Base-by-base conservation (phyloP, 306 rosid species). In the Rosa multiflora region DNA sequence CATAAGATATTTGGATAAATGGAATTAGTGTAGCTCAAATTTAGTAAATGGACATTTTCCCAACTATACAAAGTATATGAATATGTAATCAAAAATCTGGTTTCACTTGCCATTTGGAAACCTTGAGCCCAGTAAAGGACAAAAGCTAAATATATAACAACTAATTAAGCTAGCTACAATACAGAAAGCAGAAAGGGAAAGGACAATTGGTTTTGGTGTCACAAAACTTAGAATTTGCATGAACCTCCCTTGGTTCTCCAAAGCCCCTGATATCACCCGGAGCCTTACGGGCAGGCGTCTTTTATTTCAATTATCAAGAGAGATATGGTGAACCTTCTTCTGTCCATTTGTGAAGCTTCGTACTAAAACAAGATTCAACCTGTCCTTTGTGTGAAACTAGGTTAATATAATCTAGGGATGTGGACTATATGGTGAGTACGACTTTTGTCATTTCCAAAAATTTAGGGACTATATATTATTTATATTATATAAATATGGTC, bases 231-330 rank as follows among this genome's bases (percentile, higher is more conserved):
- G n/a, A n/a, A n/a, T 4, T 29, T 68, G 15, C 26, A 52, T 37
- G 13, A 9, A 77, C 84, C 84, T 68, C 76, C 87, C 87, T 74
- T 39, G 58, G 84, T 42, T 77, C 75, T 11, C 3, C 14, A 40
- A 68, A 17, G 42, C 35, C 77, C 82, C 76, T 37, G 76, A 76
- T 79, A 56, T 42, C 23, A 59, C 14, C 43, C 4, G 43, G 43
- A 40, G 43, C 43, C 0, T 5, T 40, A 40, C 43, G 4, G 43
- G 6, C 8, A 21, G 74, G 37, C 29, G 37, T 53, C 32, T 29
- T 29, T 35, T 71, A 32, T 47, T 42, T 55, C 63, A 70, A 14
- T 12, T 58, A 37, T 51, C 56, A 70, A 46, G 13, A 46, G 2
- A 10, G 13, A 2, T 46, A 29, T 46, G 49, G 13, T 46, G 49